Base-by-base conservation (phyloP, 768 basidiomycete genomes). In the Pleurotus salmoneostramineus region DNA sequence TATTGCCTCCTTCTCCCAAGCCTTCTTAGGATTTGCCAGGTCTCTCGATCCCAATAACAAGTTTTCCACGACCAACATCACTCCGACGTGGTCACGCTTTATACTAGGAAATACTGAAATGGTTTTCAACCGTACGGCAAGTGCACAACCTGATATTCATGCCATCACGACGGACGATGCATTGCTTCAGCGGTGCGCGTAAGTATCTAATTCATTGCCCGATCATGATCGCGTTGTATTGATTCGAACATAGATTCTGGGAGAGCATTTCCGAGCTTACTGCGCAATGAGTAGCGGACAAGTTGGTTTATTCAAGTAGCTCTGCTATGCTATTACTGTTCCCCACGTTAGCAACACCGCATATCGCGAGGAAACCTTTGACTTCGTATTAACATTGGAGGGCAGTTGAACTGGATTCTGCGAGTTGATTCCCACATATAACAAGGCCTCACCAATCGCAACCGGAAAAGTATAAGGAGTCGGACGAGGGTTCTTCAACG, bases 81-180 rank as follows among this genome's bases (percentile, higher is more conserved):
- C 64, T 5, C 67, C 65, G 3, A 12, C 37, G 4, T 68, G 67
- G 69, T 10, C 34, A 3, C 31, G 21, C 3, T 62, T 17, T 17
- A 17, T n/a, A 32, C 12, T 35, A 6, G 63, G 56, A 3, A 6
- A 60, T 10, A 60, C 65, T 8, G 69, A 72, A 62, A 72, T 73
- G 70, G 33, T 72, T 7, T 73, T 72, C 57, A 73, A 69, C 35
- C 8, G 45, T 31, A 65, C 62, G 4, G 58, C 47, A 14, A 33
- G 46, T 27, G 55, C n/a, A 5, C 44, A 17, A 6, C 44, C 33
- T n/a, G 46, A 15, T 2, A 48, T 56, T 15, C 56, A 15, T 35
- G 44, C 56, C 46, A 27, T 56, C 12, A 46, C 11, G n/a, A 56
- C 56, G 12, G 43, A 46, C 17, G n/a, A 8, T 11, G 45, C 17